A percentile compares a stretch with the other conserved stretches of the same genome.
phyloP scores from a whole-genome alignment of 257 asterid genomes.

The Orobanche coerulescens region DNA sequence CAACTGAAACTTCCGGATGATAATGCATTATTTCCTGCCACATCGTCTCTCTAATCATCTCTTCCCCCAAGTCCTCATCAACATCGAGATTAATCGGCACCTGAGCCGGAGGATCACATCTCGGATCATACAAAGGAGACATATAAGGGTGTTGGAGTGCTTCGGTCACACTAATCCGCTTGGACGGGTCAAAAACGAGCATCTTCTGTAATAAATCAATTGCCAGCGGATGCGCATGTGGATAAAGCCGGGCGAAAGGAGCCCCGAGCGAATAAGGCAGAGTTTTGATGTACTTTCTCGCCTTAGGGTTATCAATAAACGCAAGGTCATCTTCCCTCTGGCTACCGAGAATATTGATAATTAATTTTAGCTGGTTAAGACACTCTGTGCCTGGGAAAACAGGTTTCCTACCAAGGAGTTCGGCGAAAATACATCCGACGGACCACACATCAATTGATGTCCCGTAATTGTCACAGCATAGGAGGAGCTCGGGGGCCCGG shows the following conservation, averaged over 20 bases:
- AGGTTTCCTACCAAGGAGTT: constrained; percentile 53
- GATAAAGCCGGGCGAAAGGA: constrained; percentile 41
- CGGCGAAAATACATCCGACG: constrained; percentile 56
- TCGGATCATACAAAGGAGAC: constrained; percentile 56
- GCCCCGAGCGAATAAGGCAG: constrained; percentile 45
- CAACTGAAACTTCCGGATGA: constrained; percentile 39
- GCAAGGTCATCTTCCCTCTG: constrained; percentile 40
- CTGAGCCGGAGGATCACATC: constrained; percentile 45
- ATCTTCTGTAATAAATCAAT: constrained; percentile 48
- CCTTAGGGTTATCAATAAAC: constrained; percentile 52
- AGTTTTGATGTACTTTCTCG: constrained; percentile 45
- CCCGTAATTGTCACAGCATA: constrained; percentile 52
- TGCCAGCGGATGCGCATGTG: constrained; percentile 51
- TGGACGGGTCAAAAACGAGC: constrained; percentile 60
- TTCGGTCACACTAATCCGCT: constrained; percentile 53
- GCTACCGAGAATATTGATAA: constrained; percentile 52
- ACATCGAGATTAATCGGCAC: constrained; percentile 51
- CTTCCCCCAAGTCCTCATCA: constrained; percentile 56
- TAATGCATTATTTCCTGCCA: constrained; percentile 53
- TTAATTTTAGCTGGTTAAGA: constrained; percentile 53
- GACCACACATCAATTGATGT: constrained; percentile 59
- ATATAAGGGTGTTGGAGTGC: constrained; percentile 62
- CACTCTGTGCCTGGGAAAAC: constrained; percentile 55
- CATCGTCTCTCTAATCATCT: constrained; percentile 52
- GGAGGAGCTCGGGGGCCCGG: constrained; percentile 57